Evolutionary conservation across 345 rosid species (phyloP).

Genomic region (Citropsis articulata): DNA sequence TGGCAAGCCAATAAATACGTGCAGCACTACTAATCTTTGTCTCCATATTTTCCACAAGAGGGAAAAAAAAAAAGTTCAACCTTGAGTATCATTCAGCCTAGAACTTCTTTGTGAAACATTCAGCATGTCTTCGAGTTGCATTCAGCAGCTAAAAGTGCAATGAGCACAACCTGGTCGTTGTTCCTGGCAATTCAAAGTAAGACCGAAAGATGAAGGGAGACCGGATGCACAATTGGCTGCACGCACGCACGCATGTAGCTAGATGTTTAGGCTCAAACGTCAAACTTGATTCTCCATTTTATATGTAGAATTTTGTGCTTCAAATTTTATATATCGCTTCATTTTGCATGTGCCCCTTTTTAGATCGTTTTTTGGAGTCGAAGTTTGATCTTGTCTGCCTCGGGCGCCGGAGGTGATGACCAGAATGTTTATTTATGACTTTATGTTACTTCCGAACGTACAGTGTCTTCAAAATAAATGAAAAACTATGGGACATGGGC

Average conservation of each 20-base stretch:
- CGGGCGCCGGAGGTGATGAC: too few species aligned
- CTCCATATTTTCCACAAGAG: background rate
- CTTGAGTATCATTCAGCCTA: background rate
- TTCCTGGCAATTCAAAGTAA: background rate
- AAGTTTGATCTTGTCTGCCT: too few species aligned
- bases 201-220: background rate
- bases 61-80: background rate
- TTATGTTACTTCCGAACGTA: background rate
- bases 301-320: background rate
- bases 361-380: too few species aligned
- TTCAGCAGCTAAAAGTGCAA: background rate
- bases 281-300: background rate
- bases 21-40: background rate
- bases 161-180: background rate
- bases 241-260: too few species aligned
- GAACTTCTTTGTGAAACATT: background rate
- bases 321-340: too few species aligned
- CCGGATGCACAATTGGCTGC: background rate
- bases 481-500: too few species aligned
- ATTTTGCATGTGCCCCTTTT: too few species aligned
- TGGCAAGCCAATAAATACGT: background rate
- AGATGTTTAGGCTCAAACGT: background rate
- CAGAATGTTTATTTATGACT: too few species aligned
- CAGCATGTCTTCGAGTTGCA: background rate
- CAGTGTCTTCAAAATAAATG: too few species aligned